Evolutionary conservation across 2,329 filamentous ascomycete species (phyloP).

Genomic region (Conoideocrella luteorostrata): DNA sequence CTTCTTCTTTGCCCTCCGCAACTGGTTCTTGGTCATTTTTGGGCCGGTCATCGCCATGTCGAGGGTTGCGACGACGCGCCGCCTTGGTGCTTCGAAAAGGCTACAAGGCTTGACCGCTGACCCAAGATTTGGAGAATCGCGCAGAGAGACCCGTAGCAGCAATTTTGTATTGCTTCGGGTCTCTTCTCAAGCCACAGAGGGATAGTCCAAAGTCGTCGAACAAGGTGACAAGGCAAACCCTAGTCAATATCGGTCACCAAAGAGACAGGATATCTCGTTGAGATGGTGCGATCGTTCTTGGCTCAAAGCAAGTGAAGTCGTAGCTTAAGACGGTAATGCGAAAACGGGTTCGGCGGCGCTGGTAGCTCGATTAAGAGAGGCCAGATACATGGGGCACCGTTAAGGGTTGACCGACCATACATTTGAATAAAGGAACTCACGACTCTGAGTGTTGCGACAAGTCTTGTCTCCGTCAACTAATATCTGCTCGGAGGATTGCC

Average conservation of each 20-base stretch:
- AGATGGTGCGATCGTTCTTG: too few relatives aligned
- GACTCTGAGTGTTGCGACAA: slow-evolving; percentile 1
- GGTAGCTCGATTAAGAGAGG: too few relatives aligned
- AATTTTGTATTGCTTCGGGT: slow-evolving; percentile 31
- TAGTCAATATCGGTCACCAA: neutral
- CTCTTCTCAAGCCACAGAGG: slow-evolving; percentile 24
- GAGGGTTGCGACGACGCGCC: slow-evolving; percentile 19
- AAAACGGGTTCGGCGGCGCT: too few relatives aligned
- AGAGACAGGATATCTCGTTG: too few relatives aligned
- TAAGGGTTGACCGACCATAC: too few relatives aligned
- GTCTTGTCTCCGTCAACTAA: neutral
- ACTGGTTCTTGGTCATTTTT: slow-evolving; percentile 91
- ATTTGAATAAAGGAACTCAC: too few relatives aligned
- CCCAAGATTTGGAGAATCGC: slow-evolving; percentile 31
- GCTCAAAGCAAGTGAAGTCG: too few relatives aligned
- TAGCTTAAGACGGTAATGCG: too few relatives aligned
- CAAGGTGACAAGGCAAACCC: neutral
- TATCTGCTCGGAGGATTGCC: slow-evolving; percentile 6
- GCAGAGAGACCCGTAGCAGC: slow-evolving; percentile 27
- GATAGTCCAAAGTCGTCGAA: neutral
- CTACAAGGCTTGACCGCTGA: slow-evolving; percentile 24
- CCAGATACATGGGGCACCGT: too few relatives aligned
- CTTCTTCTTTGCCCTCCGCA: slow-evolving; percentile 91
- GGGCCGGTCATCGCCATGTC: slow-evolving; percentile 48
- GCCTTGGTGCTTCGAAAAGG: slow-evolving; percentile 19